Conservation (phyloP, 2,329 filamentous ascomycete species). For the Magnaporthales sp. region DNA sequence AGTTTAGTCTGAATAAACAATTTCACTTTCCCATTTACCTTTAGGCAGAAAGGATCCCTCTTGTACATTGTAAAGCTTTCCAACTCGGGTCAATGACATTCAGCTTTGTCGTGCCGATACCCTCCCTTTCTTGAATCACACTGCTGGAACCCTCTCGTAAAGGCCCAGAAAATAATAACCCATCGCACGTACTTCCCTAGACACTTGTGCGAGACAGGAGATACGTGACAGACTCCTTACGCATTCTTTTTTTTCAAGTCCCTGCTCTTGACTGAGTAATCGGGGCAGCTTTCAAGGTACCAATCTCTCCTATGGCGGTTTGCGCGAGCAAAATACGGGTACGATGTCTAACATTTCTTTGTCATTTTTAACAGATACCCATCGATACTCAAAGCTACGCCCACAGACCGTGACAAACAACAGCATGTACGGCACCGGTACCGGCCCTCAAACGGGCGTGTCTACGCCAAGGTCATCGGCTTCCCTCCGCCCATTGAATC, state of each 20-base stretch:
- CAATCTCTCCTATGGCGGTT: neutral
- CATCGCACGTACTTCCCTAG: neutral
- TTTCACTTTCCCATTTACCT: slow-evolving; percentile 8
- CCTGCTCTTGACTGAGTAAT: slow-evolving; percentile 8
- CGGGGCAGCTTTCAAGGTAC: neutral
- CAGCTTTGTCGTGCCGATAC: neutral
- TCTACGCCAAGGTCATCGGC: slow-evolving; percentile 91
- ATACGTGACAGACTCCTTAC: neutral
- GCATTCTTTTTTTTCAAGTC: neutral
- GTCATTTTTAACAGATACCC: neutral
- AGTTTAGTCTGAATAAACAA: neutral
- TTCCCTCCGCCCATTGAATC: slow-evolving; percentile 82
- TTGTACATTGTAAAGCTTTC: neutral
- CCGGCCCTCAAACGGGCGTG: slow-evolving; percentile 87
- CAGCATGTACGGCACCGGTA: slow-evolving; percentile 76
- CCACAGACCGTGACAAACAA: slow-evolving; percentile 22
- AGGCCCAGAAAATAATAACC: neutral
- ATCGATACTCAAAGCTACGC: neutral
- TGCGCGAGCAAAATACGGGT: neutral
- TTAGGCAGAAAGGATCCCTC: slow-evolving; percentile 4
- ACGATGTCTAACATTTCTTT: neutral
- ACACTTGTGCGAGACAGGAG: neutral
- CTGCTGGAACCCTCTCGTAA: neutral
- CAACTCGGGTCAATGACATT: neutral
- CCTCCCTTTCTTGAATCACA: neutral